Conservation (phyloP, 192 early-diverging fungal genomes). For the Coemansia furcata region DNA sequence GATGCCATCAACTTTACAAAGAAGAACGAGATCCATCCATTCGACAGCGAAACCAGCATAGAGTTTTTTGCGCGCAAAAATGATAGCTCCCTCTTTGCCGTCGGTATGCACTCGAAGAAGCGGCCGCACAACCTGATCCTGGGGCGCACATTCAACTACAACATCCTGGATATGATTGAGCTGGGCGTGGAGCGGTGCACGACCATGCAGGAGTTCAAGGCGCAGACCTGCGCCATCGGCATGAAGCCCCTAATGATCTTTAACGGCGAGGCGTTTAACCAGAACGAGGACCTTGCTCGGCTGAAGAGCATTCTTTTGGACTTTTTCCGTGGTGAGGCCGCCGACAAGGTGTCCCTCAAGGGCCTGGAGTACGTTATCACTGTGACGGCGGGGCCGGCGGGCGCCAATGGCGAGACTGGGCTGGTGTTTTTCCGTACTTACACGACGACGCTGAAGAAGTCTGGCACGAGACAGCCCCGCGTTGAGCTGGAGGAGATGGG, state of each 20-base stretch:
- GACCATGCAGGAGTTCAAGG: conserved; percentile 72
- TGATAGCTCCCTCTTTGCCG: conserved; percentile 86
- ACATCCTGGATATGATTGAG: conserved; percentile 95
- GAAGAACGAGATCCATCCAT: conserved; percentile 95
- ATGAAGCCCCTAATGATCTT: conserved; percentile 89
- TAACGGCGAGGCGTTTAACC: conserved; percentile 83
- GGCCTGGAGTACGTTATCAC: conserved; percentile 90
- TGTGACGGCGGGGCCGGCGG: conserved; percentile 68
- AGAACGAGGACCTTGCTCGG: conserved; percentile 63
- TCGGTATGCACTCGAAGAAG: conserved; percentile 95
- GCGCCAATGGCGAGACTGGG: conserved; percentile 60
- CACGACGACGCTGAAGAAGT: conserved; percentile 82
- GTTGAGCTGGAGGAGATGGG: conserved; percentile 96
- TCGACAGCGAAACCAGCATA: conserved; percentile 86
- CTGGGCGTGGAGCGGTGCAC: conserved; percentile 73
- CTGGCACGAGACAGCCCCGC: conserved; percentile 78
- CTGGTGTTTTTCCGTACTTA: conserved; percentile 80
- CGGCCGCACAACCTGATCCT: conserved; percentile 91
- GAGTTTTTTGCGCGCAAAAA: conserved; percentile 97
- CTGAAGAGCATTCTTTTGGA: conserved; percentile 86
- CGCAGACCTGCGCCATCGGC: conserved; percentile 74
- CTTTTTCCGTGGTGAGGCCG: conserved; percentile 80
- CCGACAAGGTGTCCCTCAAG: conserved; percentile 74
- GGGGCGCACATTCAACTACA: conserved; percentile 89
- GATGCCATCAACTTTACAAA: conserved; percentile 86